Base-by-base conservation (phyloP, 805 yeast genomes). In the Cyberlindnera americana region DNA sequence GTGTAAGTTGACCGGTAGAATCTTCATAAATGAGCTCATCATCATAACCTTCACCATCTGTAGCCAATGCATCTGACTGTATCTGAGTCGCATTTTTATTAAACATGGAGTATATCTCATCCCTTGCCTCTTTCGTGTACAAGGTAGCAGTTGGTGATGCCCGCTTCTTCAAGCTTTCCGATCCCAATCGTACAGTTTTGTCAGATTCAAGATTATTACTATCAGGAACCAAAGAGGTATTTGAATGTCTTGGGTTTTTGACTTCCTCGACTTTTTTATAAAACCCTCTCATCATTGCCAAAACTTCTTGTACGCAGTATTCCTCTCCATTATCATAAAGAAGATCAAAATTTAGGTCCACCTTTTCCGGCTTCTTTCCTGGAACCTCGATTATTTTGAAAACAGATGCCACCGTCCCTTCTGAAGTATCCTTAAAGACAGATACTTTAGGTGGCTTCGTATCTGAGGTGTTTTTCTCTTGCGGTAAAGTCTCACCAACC, bases 111-210 rank as follows among this genome's bases (percentile, higher is more conserved):
- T 74, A 66, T 0, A 88, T 81, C 49, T 87, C 96, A 39, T 77
- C 75, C 41, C 78, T 73, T 2, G 95, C 91, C 52, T 79, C 77
- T 36, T 78, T 77, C 1, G 95, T 83, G 55, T 73, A 82, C 54
- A 81, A 64, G 0, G 96, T 89, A 47, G 83, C 72, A 0, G 96
- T 88, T 1, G 95, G 95, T 0, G 95, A 83, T 12, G 69, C 65
- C 3, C 77, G 73, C 22, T 58, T 53, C 19, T 46, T 47, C n/a
- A 52, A 36, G 19, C 25, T 35, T 8, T 33, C 31, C 22, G 37
- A 40, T 25, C 44, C 34, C 19, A 54, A 28, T 3, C 46, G 50
- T 11, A 51, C 50, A 2, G 64, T 58, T 4, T 57, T 52, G 30
- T 53, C 50, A 36, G 13, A 24, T 14, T 40, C 30, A 29, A 29